Percentiles rank a stretch among this genome's conserved stretches.
Evolutionary conservation across 345 rosid species (phyloP).

Genomic region (Pistacia vera): DNA sequence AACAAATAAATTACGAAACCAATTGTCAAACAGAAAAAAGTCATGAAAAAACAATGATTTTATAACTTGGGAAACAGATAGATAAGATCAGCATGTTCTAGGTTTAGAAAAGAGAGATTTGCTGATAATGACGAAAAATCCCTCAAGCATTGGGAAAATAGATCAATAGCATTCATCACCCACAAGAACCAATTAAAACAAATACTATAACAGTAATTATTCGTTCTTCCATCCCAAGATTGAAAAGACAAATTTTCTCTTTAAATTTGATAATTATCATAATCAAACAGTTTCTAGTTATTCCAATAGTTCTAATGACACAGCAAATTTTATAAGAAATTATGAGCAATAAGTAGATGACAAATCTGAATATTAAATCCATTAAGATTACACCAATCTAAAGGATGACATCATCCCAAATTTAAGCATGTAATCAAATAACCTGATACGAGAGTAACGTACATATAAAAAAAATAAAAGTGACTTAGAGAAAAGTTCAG

Average conservation of each 20-base stretch:
- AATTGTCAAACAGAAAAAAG: not conserved
- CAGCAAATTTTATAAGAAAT: not conserved
- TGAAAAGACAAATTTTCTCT: not conserved
- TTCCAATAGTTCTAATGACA: not conserved
- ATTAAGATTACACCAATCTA: not conserved
- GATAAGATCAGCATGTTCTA: not conserved
- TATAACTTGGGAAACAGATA: not conserved
- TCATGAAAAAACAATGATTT: not conserved
- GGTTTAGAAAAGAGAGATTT: not conserved
- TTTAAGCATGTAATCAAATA: slow-evolving; percentile 1
- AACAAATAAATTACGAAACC: slow-evolving; percentile 6
- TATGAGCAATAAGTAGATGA: not conserved
- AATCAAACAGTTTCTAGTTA: not conserved
- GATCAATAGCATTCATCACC: not conserved
- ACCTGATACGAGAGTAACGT: not conserved
- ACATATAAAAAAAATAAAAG: not conserved
- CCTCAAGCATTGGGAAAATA: too few relatives aligned
- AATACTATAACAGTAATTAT: not conserved
- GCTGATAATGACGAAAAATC: too few relatives aligned
- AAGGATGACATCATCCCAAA: not conserved
- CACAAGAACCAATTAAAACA: not conserved
- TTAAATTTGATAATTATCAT: not conserved
- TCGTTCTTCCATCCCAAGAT: not conserved
- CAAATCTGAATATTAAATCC: not conserved
- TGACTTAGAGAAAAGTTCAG: not conserved